Conservation (phyloP, 2,329 filamentous ascomycete species). For the Alternaria sp. region DNA sequence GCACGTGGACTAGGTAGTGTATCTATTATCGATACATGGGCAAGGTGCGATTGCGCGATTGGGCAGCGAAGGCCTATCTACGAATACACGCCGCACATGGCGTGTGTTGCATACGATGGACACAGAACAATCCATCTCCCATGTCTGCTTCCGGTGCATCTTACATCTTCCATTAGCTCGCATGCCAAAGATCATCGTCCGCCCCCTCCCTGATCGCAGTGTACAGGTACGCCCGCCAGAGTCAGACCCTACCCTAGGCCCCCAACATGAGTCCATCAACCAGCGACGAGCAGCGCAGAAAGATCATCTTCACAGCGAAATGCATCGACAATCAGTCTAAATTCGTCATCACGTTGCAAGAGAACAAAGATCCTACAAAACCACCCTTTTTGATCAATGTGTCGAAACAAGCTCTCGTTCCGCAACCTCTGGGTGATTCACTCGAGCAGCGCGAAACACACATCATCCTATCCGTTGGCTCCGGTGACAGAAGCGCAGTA, state of each 20-base stretch:
- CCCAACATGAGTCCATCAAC: slow-evolving; percentile 3
- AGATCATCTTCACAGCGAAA: slow-evolving; percentile 21
- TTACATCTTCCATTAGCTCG: background rate
- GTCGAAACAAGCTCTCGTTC: slow-evolving; percentile 29
- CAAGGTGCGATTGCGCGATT: slow-evolving; percentile 11
- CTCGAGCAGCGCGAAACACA: slow-evolving; percentile 45
- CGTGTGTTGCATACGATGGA: background rate
- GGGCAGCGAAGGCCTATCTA: slow-evolving; percentile 4
- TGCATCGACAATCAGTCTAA: slow-evolving; percentile 17
- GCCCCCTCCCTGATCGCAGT: slow-evolving; percentile 1
- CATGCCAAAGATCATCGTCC: background rate
- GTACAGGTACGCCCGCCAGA: slow-evolving; percentile 9
- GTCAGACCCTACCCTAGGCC: background rate
- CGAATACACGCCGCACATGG: background rate
- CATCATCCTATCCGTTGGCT: slow-evolving; percentile 57
- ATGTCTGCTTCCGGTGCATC: background rate
- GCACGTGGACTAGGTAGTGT: slow-evolving; percentile 27
- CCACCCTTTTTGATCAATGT: slow-evolving; percentile 32
- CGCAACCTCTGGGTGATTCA: background rate
- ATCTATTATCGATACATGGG: slow-evolving; percentile 14
- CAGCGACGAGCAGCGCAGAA: slow-evolving; percentile 2
- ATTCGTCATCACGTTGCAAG: slow-evolving; percentile 19
- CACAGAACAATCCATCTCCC: background rate
- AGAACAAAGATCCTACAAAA: slow-evolving; percentile 24
- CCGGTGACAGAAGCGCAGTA: slow-evolving; percentile 54